Evolutionary conservation across 2,329 filamentous ascomycete species (phyloP).

Genomic region (Fusarium sp.): DNA sequence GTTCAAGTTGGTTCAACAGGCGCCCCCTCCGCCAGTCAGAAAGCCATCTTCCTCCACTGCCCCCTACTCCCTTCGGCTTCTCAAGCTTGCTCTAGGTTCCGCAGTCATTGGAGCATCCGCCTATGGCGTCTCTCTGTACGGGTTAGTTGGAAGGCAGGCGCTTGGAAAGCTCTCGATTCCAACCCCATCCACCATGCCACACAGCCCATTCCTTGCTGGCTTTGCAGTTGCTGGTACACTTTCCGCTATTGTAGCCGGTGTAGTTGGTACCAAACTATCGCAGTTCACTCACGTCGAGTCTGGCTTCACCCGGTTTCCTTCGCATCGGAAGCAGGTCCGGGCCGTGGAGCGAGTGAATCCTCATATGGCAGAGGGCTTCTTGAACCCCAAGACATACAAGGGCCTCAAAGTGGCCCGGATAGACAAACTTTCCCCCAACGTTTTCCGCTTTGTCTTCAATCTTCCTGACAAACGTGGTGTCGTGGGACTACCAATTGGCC

Average conservation of each 20-base stretch:
- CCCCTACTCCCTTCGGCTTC: not conserved
- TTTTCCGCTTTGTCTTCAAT: slow-evolving; percentile 60
- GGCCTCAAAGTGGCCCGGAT: slow-evolving; percentile 58
- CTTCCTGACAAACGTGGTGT: slow-evolving; percentile 55
- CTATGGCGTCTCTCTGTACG: not conserved
- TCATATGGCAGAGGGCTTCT: slow-evolving; percentile 54
- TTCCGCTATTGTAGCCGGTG: not conserved
- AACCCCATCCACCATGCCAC: not conserved
- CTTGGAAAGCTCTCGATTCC: not conserved
- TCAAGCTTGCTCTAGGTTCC: not conserved
- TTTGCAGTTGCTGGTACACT: not conserved
- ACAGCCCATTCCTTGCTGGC: not conserved
- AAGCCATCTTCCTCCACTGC: not conserved
- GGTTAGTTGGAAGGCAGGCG: not conserved
- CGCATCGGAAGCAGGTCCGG: not conserved
- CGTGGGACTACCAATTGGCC: slow-evolving; percentile 67
- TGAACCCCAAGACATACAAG: slow-evolving; percentile 61
- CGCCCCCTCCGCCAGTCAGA: not conserved
- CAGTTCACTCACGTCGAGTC: not conserved
- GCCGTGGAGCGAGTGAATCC: slow-evolving; percentile 20
- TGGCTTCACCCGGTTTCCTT: not conserved
- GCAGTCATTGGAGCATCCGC: not conserved
- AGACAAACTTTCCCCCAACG: slow-evolving; percentile 54
- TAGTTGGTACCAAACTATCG: not conserved
- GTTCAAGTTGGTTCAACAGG: slow-evolving; percentile 22